Base-by-base conservation (phyloP, 345 rosid species). In the Rhizophora mangle region DNA sequence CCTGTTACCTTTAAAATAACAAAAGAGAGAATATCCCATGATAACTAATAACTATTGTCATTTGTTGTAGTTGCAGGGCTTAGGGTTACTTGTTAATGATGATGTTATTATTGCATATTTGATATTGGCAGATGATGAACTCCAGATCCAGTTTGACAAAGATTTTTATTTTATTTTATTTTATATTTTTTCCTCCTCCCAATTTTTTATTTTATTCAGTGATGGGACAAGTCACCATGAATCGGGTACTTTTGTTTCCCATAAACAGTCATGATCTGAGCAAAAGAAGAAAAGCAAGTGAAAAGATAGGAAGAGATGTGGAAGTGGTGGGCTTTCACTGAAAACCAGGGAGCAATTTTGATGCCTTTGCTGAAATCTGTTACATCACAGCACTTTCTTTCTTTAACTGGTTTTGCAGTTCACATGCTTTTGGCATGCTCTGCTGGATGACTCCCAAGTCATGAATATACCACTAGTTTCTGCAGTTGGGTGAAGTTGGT, bases 181-280 rank as follows among this genome's bases (percentile, higher is more conserved):
- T 24, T 63, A 32, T 3, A 2, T 43, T 43, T 43, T 3, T 0
- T 13, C 49, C 60, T 34, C 53, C 26, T 71, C 63, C 58, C 58
- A 67, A 51, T 63, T 64, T 46, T 63, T 27, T 53, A 72, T 64
- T 62, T 62, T 65, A 30, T 64, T 6, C 69, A 58, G 52, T 51
- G 64, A 72, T 69, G 82, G 76, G 82, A 78, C 77, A 79, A 78
- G 70, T 56, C 58, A 71, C 79, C 79, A 77, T 80, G 86, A 83
- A 86, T 88, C 84, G 61, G 72, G 85, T 69, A 73, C 62, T 80
- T 65, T 81, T 73, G 85, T 70, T 81, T 79, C 76, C 78, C 65
- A 57, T 54, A 21, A 55, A 72, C 80, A 81, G 71, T 61, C 53
- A 75, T 83, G 70, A 37, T 39, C 64, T 60, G 65, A 62, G 71